Base-by-base conservation (phyloP, 2,329 filamentous ascomycete species). In the Pseudocercospora eumusae region DNA sequence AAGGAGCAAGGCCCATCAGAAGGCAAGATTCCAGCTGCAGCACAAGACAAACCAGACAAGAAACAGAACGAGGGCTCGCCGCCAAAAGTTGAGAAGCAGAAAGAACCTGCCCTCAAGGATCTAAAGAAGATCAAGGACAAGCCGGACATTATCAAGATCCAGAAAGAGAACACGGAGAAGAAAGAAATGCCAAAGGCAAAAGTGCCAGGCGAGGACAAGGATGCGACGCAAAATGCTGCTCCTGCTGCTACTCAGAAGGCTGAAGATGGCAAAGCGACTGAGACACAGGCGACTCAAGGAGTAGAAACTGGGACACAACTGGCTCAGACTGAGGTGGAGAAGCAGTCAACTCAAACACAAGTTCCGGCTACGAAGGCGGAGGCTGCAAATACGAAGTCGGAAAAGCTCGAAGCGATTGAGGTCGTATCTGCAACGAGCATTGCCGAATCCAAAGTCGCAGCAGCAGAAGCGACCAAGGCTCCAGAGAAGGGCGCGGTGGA, bases 121-220 rank as follows among this genome's bases (percentile, higher is more conserved):
- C 20, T 56, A 7, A 56, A 56, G 53, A 31, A 36, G 3, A 42
- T 56, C 31, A 56, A 56, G 21, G 53, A 56, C 18, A 56, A 56
- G 31, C n/a, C 53, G 7, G 53, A 56, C 53, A 56, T 20, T 18
- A 56, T 56, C 31, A 56, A 56, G 33, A 56, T 56, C 5, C 53
- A 42, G 31, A 44, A 56, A 25, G 53, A 56, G 53, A 56, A 56
- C 11, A 21, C 53, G n/a, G 53, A 56, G 18, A 56, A 56, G 53
- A 56, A 56, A 25, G 11, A 6, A 25, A 56, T 56, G 53, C 53
- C 53, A n/a, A 23, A 56, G 28, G 53, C 53, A 13, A 54, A 36
- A n/a, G 42, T 18, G 13, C 42, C 42, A 10, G 9, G 18, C 18
- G 10, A 45, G 18, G 42, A 45, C 18, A 45, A 45, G 18, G 42